phyloP scores from a whole-genome alignment of 192 early-diverging fungal species.

The Podila epigama region DNA sequence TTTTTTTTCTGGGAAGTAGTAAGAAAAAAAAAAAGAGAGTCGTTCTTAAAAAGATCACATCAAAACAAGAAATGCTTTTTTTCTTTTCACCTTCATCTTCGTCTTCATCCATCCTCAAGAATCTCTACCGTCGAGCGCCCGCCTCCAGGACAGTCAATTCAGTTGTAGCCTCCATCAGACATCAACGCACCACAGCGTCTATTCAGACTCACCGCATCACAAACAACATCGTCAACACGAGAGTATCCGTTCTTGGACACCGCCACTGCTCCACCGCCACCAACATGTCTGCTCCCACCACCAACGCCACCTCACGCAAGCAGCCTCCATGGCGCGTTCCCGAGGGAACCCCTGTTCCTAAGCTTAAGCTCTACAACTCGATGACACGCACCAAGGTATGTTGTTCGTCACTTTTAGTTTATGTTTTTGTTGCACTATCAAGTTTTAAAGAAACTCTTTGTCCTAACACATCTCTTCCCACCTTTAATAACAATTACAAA shows the following conservation, averaged over 20 bases:
- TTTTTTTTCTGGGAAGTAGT: too few relatives aligned
- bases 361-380: constrained; percentile 81
- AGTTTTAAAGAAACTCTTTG: not conserved
- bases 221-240: not conserved
- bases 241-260: not conserved
- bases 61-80: not conserved
- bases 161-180: not conserved
- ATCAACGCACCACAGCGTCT: not conserved
- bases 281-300: constrained; percentile 13
- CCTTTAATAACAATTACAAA: too few relatives aligned
- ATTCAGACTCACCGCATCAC: not conserved
- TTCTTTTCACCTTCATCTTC: not conserved
- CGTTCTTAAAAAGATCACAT: too few relatives aligned
- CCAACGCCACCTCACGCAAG: constrained; percentile 36
- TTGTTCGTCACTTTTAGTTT: not conserved
- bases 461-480: not conserved
- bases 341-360: constrained; percentile 49
- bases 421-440: not conserved
- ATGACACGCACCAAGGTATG: constrained; percentile 86
- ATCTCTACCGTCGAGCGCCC: not conserved
- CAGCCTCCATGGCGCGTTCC: constrained; percentile 79
- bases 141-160: not conserved
- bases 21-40: too few relatives aligned
- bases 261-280: not conserved
- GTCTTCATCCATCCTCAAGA: not conserved